A percentile compares a stretch with the other conserved stretches of the same genome.
These are phyloP conservation scores for Sclerotinia sclerotiorum DNA, from an alignment of 2,329 filamentous ascomycete genomes.

Conservation along the genomic window DNA sequence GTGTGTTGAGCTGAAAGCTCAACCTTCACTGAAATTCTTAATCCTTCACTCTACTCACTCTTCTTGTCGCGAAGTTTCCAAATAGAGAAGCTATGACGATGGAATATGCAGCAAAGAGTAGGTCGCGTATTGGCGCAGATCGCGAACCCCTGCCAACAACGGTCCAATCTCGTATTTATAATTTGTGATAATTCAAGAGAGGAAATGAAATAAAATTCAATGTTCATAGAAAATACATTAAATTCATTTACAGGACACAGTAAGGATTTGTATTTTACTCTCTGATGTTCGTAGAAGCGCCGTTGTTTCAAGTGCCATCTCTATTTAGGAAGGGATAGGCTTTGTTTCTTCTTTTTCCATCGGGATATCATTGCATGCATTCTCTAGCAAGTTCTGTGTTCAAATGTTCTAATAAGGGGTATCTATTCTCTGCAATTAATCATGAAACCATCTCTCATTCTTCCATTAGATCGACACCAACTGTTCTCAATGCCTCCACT, in stretches of 20 bases:
- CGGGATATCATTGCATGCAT: neutral
- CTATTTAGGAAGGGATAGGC: neutral
- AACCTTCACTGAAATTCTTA: slow-evolving; percentile 12
- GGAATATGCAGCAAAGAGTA: neutral
- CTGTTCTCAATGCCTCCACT: slow-evolving; percentile 70
- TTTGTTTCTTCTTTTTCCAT: neutral
- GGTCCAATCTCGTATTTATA: slow-evolving; percentile 2
- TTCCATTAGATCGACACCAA: slow-evolving; percentile 72
- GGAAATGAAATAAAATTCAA: neutral
- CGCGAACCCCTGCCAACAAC: slow-evolving; percentile 11
- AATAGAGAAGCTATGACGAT: slow-evolving; percentile 21
- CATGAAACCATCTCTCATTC: slow-evolving; percentile 2
- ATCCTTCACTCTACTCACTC: slow-evolving; percentile 14
- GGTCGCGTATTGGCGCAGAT: slow-evolving; percentile 8
- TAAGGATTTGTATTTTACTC: neutral
- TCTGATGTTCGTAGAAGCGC: neutral
- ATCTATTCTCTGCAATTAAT: slow-evolving; percentile 16
- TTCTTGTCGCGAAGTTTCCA: neutral
- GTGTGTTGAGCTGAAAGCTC: slow-evolving; percentile 19
- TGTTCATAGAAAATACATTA: neutral
- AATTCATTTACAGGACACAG: neutral
- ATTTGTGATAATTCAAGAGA: neutral
- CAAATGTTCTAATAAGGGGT: slow-evolving; percentile 14
- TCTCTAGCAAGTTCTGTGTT: neutral
- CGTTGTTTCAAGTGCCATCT: slow-evolving; percentile 13